phyloP scores from a whole-genome alignment of 768 basidiomycete species.

The Butyriboletus loyo region DNA sequence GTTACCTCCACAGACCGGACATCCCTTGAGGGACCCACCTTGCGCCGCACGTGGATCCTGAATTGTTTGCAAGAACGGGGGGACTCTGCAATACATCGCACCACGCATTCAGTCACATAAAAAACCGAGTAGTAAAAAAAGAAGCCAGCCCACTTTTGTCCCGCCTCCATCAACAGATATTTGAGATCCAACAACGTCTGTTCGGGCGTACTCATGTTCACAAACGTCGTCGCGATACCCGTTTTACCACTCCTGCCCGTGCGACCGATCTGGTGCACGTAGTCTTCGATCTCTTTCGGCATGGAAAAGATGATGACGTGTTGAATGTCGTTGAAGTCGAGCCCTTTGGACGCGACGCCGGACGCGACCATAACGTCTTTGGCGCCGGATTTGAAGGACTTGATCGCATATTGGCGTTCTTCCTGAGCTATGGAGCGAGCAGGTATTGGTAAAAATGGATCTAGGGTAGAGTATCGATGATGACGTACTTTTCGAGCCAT shows the following conservation, averaged over 20 bases:
- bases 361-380: conserved; percentile 99
- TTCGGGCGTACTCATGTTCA: conserved; percentile 96
- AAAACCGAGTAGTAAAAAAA: background rate
- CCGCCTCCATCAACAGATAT: conserved; percentile 94
- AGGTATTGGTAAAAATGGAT: background rate
- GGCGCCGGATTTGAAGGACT: conserved; percentile 93
- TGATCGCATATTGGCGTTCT: conserved; percentile 98
- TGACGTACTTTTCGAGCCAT: conserved; percentile 88
- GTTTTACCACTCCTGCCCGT: conserved; percentile 98
- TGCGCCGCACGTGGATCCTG: conserved; percentile 87
- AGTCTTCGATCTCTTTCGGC: conserved; percentile 99
- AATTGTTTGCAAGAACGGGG: conserved; percentile 84
- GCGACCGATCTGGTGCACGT: conserved; percentile 98
- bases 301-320: conserved; percentile 99
- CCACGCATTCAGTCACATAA: background rate
- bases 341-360: conserved; percentile 94
- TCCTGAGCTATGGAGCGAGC: conserved; percentile 71
- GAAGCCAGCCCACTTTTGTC: conserved; percentile 79
- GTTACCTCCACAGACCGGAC: conserved; percentile 92
- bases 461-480: background rate
- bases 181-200: conserved; percentile 96
- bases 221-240: conserved; percentile 97
- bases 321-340: conserved; percentile 98
- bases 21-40: conserved; percentile 78
- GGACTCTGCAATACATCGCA: conserved; percentile 56